Evolutionary conservation across 2,329 filamentous ascomycete genomes (phyloP).

Genomic region (Leptographium radiaticola): DNA sequence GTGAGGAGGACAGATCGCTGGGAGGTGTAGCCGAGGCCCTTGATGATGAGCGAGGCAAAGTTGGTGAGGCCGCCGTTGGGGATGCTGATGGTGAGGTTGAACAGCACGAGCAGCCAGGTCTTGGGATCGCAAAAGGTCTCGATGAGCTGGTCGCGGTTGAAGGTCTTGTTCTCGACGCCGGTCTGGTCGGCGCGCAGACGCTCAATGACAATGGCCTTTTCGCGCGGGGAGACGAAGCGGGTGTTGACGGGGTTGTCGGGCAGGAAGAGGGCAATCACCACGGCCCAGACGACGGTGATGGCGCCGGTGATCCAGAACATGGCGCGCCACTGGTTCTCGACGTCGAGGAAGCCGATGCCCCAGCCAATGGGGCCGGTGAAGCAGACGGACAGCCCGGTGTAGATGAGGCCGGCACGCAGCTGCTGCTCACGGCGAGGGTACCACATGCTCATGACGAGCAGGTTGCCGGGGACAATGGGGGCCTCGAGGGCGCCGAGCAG

Average conservation of each 20-base stretch:
- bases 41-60: constrained; percentile 41
- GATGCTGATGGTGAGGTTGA: constrained; percentile 32
- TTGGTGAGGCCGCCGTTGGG: constrained; percentile 40
- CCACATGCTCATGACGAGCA: constrained; percentile 19
- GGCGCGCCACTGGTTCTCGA: constrained; percentile 23
- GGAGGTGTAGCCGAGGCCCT: constrained; percentile 29
- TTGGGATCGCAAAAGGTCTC: constrained; percentile 40
- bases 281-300: constrained; percentile 30
- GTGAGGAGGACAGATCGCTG: constrained; percentile 37
- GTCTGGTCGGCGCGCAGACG: constrained; percentile 45
- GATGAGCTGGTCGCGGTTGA: constrained; percentile 36
- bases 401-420: constrained; percentile 13
- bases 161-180: constrained; percentile 39
- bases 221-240: constrained; percentile 22
- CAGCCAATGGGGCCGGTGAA: constrained; percentile 1
- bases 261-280: constrained; percentile 26
- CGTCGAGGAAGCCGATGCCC: background rate
- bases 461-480: constrained; percentile 18
- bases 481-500: constrained; percentile 19
- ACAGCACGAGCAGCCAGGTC: constrained; percentile 34
- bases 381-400: background rate
- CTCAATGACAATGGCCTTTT: constrained; percentile 33
- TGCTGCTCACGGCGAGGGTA: constrained; percentile 17
- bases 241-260: constrained; percentile 36
- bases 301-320: constrained; percentile 37